phyloP scores from a whole-genome alignment of 1,284 basidiomycete genomes.

The Termitomyces sp. region DNA sequence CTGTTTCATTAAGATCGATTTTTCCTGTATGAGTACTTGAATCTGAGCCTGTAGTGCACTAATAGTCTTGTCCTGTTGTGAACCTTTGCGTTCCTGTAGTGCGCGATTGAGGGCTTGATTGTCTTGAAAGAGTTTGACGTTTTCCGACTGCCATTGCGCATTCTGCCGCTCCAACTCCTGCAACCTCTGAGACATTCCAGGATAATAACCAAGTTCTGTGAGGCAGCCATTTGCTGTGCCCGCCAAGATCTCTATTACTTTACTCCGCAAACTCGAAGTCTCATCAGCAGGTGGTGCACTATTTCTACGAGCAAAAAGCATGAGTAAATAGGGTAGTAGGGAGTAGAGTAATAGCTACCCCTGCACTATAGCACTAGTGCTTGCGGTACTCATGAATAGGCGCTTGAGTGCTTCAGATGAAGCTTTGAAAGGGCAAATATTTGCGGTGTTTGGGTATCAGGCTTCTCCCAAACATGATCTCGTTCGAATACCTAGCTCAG shows the following conservation, averaged over 20 bases:
- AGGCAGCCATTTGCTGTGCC: constrained; percentile 40
- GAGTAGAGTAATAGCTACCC: neutral
- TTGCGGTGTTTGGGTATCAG: constrained; percentile 1
- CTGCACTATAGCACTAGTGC: neutral
- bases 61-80: constrained; percentile 19
- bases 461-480: constrained; percentile 3
- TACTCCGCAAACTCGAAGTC: constrained; percentile 25
- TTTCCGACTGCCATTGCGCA: constrained; percentile 32
- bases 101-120: constrained; percentile 35
- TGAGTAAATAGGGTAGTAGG: neutral
- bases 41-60: constrained; percentile 20
- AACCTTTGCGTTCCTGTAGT: constrained; percentile 22
- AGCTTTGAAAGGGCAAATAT: neutral
- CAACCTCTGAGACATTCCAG: constrained; percentile 32
- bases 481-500: neutral
- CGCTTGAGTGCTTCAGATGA: neutral
- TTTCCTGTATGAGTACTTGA: constrained; percentile 16
- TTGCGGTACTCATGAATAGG: constrained; percentile 8
- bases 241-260: constrained; percentile 38
- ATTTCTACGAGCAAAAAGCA: neutral
- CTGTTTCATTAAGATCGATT: constrained; percentile 9
- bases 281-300: neutral
- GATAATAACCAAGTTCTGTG: constrained; percentile 43
- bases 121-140: constrained; percentile 46
- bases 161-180: constrained; percentile 28